Conservation (phyloP, 2,329 filamentous ascomycete genomes). For the Dryadomyces sulphureus region DNA sequence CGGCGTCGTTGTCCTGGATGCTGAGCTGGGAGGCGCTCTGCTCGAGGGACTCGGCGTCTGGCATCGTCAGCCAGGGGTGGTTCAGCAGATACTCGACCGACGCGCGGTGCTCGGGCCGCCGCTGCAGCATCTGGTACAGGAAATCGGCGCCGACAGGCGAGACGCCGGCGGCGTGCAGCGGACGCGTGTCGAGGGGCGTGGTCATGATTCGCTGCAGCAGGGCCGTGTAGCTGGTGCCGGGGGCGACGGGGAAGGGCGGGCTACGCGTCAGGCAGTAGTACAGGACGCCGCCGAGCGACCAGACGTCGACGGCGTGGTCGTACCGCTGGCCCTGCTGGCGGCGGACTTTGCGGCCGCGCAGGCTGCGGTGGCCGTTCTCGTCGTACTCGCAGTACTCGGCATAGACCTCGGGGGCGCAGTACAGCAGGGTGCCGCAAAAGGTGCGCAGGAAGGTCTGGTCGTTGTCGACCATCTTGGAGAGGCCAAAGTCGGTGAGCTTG, state of each 20-base stretch:
- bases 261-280: constrained; percentile 70
- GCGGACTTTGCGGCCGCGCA: constrained; percentile 49
- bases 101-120: constrained; percentile 63
- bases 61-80: constrained; percentile 54
- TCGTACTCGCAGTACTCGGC: constrained; percentile 57
- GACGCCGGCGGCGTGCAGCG: constrained; percentile 43
- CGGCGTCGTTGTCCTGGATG: constrained; percentile 22
- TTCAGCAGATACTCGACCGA: constrained; percentile 54
- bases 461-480: constrained; percentile 87
- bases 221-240: constrained; percentile 60
- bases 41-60: constrained; percentile 45
- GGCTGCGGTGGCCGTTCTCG: constrained; percentile 48
- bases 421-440: constrained; percentile 89
- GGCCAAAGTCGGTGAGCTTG: constrained; percentile 90
- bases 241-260: constrained; percentile 69
- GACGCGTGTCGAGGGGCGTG: constrained; percentile 48
- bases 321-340: constrained; percentile 49
- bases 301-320: constrained; percentile 84
- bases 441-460: constrained; percentile 88
- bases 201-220: constrained; percentile 83
- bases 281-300: constrained; percentile 86
- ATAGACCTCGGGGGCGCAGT: constrained; percentile 95
- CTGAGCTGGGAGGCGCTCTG: constrained; percentile 49
- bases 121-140: constrained; percentile 62
- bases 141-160: constrained; percentile 60